Percentiles rank a stretch among this genome's conserved stretches.
Conservation (phyloP, 345 rosid species). For the Pelargonium nanum region DNA sequence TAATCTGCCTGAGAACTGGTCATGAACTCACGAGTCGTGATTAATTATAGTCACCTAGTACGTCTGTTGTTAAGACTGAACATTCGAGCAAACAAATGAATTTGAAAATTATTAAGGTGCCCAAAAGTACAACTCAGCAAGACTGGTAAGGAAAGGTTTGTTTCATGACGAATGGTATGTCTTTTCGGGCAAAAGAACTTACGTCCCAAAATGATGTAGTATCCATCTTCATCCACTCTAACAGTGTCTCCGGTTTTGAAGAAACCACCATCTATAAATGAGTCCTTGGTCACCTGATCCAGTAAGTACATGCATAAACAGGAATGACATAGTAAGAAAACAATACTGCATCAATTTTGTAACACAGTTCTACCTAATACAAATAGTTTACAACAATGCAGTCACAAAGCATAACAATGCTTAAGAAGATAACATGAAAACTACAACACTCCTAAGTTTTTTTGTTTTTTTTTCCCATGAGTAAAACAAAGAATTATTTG, state of each 20-base stretch:
- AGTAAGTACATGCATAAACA: conserved; percentile 1
- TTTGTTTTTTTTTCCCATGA: not conserved
- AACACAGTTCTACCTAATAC: not conserved
- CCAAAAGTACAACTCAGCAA: not conserved
- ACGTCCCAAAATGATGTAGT: conserved; percentile 88
- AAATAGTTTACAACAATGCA: not conserved
- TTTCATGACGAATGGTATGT: not conserved
- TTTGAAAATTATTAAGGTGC: not conserved
- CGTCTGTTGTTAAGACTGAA: not conserved
- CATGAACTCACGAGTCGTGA: too few relatives aligned
- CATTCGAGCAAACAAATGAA: too few relatives aligned
- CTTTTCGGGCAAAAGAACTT: conserved; percentile 22
- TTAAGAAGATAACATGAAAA: not conserved
- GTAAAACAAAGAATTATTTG: too few relatives aligned
- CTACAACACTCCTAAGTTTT: not conserved
- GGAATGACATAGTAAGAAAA: not conserved
- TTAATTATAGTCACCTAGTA: too few relatives aligned
- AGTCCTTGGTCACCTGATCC: conserved; percentile 53
- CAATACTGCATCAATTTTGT: not conserved
- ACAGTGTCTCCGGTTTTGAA: conserved; percentile 97
- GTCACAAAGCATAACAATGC: not conserved
- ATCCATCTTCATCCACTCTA: conserved; percentile 77
- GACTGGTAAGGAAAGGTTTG: not conserved
- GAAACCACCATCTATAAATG: conserved; percentile 80
- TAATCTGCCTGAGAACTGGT: too few relatives aligned